These are phyloP conservation scores for Spizellomyces punctatus DNA, from an alignment of 192 early-diverging fungal species.

Conservation along the genomic window DNA sequence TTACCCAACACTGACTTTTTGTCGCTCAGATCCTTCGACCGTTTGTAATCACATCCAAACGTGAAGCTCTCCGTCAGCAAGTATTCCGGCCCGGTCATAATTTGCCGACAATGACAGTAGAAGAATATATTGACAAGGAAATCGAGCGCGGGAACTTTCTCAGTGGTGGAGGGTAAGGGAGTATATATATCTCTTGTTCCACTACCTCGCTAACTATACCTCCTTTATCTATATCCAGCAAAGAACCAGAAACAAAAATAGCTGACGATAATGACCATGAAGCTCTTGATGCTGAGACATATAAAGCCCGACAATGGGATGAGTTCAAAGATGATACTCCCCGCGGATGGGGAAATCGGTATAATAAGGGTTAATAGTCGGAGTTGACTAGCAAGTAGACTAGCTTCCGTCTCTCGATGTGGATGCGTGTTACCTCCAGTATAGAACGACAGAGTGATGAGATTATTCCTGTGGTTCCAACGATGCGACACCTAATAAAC, in stretches of 20 bases:
- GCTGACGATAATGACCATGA: slow-evolving; percentile 82
- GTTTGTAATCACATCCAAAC: slow-evolving; percentile 79
- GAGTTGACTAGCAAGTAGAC: no score
- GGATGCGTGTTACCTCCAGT: no score
- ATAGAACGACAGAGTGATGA: no score
- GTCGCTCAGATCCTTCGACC: slow-evolving; percentile 65
- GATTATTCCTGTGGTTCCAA: no score
- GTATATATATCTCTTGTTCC: no score
- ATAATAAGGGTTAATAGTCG: slow-evolving; percentile 45
- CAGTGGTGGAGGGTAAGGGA: slow-evolving; percentile 74
- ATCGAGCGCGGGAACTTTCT: slow-evolving; percentile 86
- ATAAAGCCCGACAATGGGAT: slow-evolving; percentile 87
- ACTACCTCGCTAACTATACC: no score
- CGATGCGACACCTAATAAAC: no score
- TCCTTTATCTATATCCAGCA: not conserved
- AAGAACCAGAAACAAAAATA: not conserved
- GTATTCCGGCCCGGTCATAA: slow-evolving; percentile 86
- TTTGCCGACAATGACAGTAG: slow-evolving; percentile 95
- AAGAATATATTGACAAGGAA: slow-evolving; percentile 90
- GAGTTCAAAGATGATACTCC: slow-evolving; percentile 75
- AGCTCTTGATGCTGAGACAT: slow-evolving; percentile 81
- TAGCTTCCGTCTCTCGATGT: no score
- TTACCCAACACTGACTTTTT: slow-evolving; percentile 4
- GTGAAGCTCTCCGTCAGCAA: slow-evolving; percentile 70
- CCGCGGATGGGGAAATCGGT: slow-evolving; percentile 54